A percentile compares a stretch with the other conserved stretches of the same genome.
phyloP scores from a whole-genome alignment of 2,329 filamentous ascomycete genomes.

The Monosporascus ibericus region DNA sequence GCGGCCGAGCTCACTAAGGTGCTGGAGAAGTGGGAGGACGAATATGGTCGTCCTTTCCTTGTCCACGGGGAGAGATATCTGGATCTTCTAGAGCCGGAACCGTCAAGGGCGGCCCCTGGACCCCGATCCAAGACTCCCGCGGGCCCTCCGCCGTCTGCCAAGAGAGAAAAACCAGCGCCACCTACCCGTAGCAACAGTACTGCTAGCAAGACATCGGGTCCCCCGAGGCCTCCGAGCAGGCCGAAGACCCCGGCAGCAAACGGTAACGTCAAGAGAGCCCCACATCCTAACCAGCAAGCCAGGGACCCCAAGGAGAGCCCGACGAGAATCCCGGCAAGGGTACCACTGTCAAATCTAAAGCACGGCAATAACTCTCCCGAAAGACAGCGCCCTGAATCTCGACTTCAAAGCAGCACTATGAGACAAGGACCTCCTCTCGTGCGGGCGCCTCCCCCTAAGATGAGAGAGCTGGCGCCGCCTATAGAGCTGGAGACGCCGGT shows the following conservation, averaged over 20 bases:
- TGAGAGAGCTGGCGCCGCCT: conserved; percentile 67
- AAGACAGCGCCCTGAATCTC: conserved; percentile 46
- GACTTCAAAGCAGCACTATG: conserved; percentile 36
- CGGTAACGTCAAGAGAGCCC: conserved; percentile 25
- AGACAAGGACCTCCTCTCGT: conserved; percentile 49
- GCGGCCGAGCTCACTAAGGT: conserved; percentile 74
- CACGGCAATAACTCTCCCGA: conserved; percentile 78
- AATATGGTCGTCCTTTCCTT: conserved; percentile 87
- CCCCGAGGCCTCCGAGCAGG: conserved; percentile 27
- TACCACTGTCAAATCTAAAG: conserved; percentile 62
- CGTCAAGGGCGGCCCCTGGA: conserved; percentile 52
- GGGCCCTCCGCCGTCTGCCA: conserved; percentile 46
- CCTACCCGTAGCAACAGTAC: conserved; percentile 32
- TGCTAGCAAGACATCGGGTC: conserved; percentile 21
- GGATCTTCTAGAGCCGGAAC: conserved; percentile 67
- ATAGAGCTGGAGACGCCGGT: conserved; percentile 45
- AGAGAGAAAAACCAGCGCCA: conserved; percentile 26
- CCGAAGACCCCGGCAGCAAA: conserved; percentile 51
- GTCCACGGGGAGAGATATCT: conserved; percentile 90
- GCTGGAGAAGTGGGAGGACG: conserved; percentile 86
- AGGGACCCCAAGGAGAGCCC: conserved; percentile 45
- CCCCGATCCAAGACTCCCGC: conserved; percentile 72
- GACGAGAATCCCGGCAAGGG: conserved; percentile 63
- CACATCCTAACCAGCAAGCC: conserved; percentile 17
- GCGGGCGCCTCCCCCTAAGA: conserved; percentile 78